These are phyloP conservation scores for Pterocarpus macrocarpus DNA, from an alignment of 306 rosid species.

Conservation along the genomic window DNA sequence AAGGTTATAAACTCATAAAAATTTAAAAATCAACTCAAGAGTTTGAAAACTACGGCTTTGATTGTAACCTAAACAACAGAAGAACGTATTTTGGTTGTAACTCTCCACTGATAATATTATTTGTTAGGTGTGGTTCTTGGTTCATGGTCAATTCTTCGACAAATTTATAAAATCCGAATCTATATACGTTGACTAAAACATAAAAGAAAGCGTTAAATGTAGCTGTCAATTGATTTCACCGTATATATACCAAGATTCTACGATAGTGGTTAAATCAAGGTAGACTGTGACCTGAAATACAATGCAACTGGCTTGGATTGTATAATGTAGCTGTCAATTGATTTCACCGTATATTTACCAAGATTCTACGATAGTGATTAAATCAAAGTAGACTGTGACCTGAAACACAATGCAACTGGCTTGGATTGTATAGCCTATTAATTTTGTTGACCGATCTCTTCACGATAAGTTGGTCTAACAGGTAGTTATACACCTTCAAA, in stretches of 20 bases:
- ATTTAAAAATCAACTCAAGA: no score
- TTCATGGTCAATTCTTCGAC: not conserved
- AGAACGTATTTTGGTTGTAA: no score
- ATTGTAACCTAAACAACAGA: no score
- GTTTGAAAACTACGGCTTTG: no score
- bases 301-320: not conserved
- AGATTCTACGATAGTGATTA: not conserved
- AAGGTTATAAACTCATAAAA: no score
- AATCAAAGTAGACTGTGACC: conserved; percentile 12
- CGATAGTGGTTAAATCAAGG: not conserved
- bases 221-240: conserved; percentile 33
- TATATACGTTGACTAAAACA: no score
- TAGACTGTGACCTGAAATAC: not conserved
- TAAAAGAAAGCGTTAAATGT: not conserved
- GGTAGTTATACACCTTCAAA: no score
- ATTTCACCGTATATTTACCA: conserved; percentile 14
- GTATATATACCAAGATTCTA: not conserved
- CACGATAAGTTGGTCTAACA: not conserved
- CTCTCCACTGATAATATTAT: no score
- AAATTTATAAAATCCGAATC: not conserved
- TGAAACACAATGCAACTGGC: not conserved
- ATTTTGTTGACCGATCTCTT: not conserved
- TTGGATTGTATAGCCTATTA: not conserved
- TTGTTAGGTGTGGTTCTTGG: not conserved
- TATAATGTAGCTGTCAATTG: conserved; percentile 7